Conservation (phyloP, 1,284 basidiomycete species). For the Ganoderma leucocontextum region DNA sequence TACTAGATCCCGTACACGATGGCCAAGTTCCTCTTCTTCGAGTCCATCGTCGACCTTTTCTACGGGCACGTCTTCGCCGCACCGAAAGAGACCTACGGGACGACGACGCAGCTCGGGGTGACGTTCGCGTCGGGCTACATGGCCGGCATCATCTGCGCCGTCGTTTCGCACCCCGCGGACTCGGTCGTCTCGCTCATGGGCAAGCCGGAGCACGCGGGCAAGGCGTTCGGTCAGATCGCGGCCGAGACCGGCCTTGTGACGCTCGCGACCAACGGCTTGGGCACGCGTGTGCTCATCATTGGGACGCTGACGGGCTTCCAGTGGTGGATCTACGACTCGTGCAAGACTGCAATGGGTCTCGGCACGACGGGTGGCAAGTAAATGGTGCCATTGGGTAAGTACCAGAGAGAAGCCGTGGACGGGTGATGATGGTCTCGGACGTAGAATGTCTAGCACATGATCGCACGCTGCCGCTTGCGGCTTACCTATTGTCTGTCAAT, state of each 20-base stretch:
- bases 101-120: slow-evolving; percentile 79
- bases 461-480: too few species aligned
- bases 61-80: slow-evolving; percentile 79
- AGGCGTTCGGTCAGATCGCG: slow-evolving; percentile 71
- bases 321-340: slow-evolving; percentile 90
- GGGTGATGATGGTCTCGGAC: too few species aligned
- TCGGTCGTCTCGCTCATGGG: slow-evolving; percentile 82
- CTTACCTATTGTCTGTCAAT: too few species aligned
- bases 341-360: slow-evolving; percentile 82
- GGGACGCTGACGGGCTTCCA: slow-evolving; percentile 86
- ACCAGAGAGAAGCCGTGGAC: too few species aligned
- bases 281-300: slow-evolving; percentile 84
- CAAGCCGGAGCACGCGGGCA: slow-evolving; percentile 81
- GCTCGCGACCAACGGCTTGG: slow-evolving; percentile 82
- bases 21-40: slow-evolving; percentile 90
- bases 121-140: slow-evolving; percentile 86
- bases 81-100: slow-evolving; percentile 76
- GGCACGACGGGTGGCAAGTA: slow-evolving; percentile 89
- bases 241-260: slow-evolving; percentile 67
- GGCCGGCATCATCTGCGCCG: slow-evolving; percentile 82
- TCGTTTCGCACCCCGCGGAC: slow-evolving; percentile 86
- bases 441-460: too few species aligned
- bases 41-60: slow-evolving; percentile 80
- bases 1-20: slow-evolving; percentile 89
- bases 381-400: slow-evolving; percentile 30